phyloP scores from a whole-genome alignment of 2,329 filamentous ascomycete genomes.

The Pseudogymnoascus sp. region DNA sequence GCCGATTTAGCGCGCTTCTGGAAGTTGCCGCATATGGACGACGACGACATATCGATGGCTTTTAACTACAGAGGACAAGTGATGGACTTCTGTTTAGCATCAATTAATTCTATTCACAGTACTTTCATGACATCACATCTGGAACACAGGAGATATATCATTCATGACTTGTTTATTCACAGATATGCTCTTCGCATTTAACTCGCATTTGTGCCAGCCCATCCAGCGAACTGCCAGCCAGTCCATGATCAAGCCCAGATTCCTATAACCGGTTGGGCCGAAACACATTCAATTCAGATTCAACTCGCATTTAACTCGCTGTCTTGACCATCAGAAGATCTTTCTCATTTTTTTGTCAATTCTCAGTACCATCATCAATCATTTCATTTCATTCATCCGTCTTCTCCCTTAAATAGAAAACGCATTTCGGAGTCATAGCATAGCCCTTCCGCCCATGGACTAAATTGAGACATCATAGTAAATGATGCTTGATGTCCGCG shows the following conservation, averaged over 20 bases:
- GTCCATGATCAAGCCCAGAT: background rate
- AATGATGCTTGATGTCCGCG: constrained; percentile 73
- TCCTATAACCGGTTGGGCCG: background rate
- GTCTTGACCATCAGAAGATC: background rate
- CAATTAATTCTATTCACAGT: background rate
- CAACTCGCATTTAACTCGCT: background rate
- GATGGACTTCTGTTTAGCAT: background rate
- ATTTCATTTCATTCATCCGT: constrained; percentile 1
- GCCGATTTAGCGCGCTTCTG: constrained; percentile 5
- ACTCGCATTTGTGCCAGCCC: background rate
- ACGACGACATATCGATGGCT: background rate
- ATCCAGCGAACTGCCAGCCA: background rate
- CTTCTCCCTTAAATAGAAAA: background rate
- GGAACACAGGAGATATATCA: background rate
- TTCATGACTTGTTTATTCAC: background rate
- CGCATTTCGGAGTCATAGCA: background rate
- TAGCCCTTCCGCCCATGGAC: constrained; percentile 11
- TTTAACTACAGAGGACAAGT: background rate
- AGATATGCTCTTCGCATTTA: background rate
- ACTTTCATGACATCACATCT: background rate
- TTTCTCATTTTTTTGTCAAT: background rate
- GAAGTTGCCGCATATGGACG: constrained; percentile 4
- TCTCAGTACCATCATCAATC: background rate
- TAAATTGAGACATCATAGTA: constrained; percentile 67
- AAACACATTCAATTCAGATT: background rate